phyloP scores from a whole-genome alignment of 495 filamentous ascomycete species.

The Neurospora sublineolata region DNA sequence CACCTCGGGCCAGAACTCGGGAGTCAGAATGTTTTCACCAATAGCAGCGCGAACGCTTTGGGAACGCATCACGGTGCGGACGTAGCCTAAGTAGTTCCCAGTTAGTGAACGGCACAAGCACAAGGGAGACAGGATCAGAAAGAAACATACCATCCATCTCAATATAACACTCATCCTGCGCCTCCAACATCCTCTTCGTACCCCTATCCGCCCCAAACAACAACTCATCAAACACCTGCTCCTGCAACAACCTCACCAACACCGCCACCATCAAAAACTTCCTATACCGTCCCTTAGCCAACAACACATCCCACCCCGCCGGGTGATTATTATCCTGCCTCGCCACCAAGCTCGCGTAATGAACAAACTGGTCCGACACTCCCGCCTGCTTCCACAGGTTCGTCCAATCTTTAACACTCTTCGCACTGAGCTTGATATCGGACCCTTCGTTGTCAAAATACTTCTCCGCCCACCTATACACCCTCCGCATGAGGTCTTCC shows the following conservation, averaged over 20 bases:
- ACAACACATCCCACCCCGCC: constrained; percentile 31
- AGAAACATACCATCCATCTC: constrained; percentile 27
- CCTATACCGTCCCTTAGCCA: constrained; percentile 21
- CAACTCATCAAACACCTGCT: constrained; percentile 30
- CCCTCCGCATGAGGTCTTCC: constrained; percentile 4
- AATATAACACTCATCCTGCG: constrained; percentile 22
- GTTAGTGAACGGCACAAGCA: not conserved
- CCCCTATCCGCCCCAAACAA: constrained; percentile 29
- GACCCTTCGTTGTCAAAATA: constrained; percentile 5
- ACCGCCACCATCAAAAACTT: constrained; percentile 32
- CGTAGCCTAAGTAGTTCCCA: constrained; percentile 21
- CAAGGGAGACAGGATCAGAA: not conserved
- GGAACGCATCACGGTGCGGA: constrained; percentile 27
- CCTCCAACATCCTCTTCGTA: constrained; percentile 21
- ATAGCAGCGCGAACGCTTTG: constrained; percentile 19
- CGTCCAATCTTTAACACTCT: not conserved
- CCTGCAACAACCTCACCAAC: constrained; percentile 30
- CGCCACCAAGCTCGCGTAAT: constrained; percentile 25
- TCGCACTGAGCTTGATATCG: not conserved
- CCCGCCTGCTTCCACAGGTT: constrained; percentile 6
- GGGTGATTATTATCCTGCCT: constrained; percentile 21
- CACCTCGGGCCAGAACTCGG: constrained; percentile 29
- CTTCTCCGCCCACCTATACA: not conserved
- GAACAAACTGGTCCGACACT: constrained; percentile 19
- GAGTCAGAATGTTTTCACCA: constrained; percentile 18